Evolutionary conservation across 2,329 filamentous ascomycete genomes (phyloP).

Genomic region (Helotiales sp.): DNA sequence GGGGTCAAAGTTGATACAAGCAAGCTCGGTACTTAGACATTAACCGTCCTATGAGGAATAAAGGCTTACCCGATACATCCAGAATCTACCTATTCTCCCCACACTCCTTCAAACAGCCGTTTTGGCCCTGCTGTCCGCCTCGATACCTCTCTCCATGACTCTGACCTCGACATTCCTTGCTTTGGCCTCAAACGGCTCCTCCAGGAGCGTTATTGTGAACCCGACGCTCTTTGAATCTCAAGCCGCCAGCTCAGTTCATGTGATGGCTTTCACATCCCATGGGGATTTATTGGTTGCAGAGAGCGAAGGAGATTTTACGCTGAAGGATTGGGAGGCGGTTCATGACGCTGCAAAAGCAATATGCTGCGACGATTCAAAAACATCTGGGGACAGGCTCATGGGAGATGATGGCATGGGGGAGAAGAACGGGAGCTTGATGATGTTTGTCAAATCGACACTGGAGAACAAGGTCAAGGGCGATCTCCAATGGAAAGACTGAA

Average conservation of each 20-base stretch:
- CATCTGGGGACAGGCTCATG: slow-evolving; percentile 35
- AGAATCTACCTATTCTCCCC: slow-evolving; percentile 82
- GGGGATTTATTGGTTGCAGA: slow-evolving; percentile 77
- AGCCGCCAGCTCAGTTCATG: slow-evolving; percentile 74
- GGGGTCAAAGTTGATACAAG: slow-evolving; percentile 63
- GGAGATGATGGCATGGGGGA: slow-evolving; percentile 49
- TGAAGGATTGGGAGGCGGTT: slow-evolving; percentile 76
- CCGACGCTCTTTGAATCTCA: slow-evolving; percentile 68
- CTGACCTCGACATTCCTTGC: slow-evolving; percentile 70
- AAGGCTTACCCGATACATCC: slow-evolving; percentile 25
- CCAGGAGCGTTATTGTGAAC: slow-evolving; percentile 55
- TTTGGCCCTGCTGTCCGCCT: slow-evolving; percentile 79
- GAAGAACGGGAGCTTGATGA: slow-evolving; percentile 53
- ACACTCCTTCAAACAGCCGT: slow-evolving; percentile 80
- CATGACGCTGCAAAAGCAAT: slow-evolving; percentile 66
- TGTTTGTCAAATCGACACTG: slow-evolving; percentile 66
- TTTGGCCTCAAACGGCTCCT: slow-evolving; percentile 51
- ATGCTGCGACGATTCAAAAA: slow-evolving; percentile 58
- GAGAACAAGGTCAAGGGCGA: slow-evolving; percentile 59
- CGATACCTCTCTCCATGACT: slow-evolving; percentile 78
- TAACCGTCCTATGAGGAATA: slow-evolving; percentile 11
- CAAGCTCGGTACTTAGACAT: slow-evolving; percentile 57
- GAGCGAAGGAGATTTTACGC: slow-evolving; percentile 79
- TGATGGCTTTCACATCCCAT: slow-evolving; percentile 79
- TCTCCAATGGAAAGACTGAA: slow-evolving; percentile 59